Percentiles rank a stretch among this genome's conserved stretches.
phyloP scores from a whole-genome alignment of 768 basidiomycete genomes.

The Cubamyces sp. region DNA sequence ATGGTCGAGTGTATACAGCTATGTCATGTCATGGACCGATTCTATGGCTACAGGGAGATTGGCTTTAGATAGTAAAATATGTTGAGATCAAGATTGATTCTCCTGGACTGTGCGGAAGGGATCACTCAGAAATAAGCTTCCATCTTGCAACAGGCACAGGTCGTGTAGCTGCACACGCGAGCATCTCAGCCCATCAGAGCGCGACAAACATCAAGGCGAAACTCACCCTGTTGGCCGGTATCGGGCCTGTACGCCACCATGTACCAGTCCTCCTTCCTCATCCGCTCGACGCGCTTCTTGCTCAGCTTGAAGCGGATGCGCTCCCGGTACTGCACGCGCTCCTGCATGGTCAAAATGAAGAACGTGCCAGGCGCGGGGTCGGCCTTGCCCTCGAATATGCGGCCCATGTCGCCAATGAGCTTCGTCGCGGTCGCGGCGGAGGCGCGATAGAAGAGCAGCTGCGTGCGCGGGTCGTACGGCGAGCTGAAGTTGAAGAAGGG shows the following conservation, averaged over 20 bases:
- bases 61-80: too few species aligned
- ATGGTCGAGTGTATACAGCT: not conserved
- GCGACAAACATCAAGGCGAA: not conserved
- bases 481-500: constrained; percentile 1
- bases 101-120: too few species aligned
- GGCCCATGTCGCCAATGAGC: constrained; percentile 1
- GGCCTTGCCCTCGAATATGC: constrained; percentile 17
- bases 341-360: constrained; percentile 20
- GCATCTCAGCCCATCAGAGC: not conserved
- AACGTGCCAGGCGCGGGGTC: constrained; percentile 12
- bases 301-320: constrained; percentile 25
- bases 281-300: constrained; percentile 18
- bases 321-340: constrained; percentile 7
- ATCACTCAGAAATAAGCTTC: not conserved
- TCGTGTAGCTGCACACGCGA: not conserved
- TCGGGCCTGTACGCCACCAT: constrained; percentile 17
- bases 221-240: constrained; percentile 1
- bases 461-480: constrained; percentile 13
- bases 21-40: not conserved
- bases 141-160: constrained; percentile 4
- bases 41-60: not conserved
- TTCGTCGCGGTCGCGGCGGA: not conserved
- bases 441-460: constrained; percentile 17
- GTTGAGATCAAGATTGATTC: too few species aligned
- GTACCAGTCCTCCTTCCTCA: constrained; percentile 19